These are phyloP conservation scores for Beauveria caledonica DNA, from an alignment of 2,329 filamentous ascomycete genomes.

Conservation along the genomic window DNA sequence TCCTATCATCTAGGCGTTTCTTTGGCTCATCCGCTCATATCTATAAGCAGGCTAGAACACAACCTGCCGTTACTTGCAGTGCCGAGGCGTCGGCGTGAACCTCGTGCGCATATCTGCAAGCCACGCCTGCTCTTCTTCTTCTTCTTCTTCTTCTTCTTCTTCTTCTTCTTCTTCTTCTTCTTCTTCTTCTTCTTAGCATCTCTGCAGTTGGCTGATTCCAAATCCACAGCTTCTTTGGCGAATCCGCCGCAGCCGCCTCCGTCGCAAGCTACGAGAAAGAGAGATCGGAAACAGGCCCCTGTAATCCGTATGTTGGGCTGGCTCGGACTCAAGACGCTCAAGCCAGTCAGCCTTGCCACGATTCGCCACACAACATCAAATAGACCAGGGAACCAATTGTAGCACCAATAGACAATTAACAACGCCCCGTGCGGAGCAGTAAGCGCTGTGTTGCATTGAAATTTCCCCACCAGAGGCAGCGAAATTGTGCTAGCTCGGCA, in stretches of 20 bases:
- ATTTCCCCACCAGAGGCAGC: neutral
- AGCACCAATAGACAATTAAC: neutral
- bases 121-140: too few relatives aligned
- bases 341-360: slow-evolving; percentile 9
- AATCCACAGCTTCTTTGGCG: neutral
- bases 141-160: too few relatives aligned
- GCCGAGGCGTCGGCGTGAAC: neutral
- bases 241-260: neutral
- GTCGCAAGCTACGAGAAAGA: neutral
- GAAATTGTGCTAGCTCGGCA: neutral
- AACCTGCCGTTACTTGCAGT: neutral
- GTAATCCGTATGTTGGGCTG: neutral
- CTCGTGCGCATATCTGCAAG: neutral
- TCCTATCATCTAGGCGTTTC: neutral
- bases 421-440: neutral
- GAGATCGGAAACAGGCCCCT: slow-evolving; percentile 2
- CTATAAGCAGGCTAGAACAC: neutral
- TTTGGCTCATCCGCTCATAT: neutral
- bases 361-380: neutral
- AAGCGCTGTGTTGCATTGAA: slow-evolving; percentile 5
- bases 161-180: too few relatives aligned
- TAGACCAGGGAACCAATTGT: neutral
- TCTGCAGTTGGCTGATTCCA: neutral
- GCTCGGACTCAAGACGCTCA: neutral
- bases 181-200: too few relatives aligned